A percentile compares a stretch with the other conserved stretches of the same genome.
Evolutionary conservation across 805 yeast species (phyloP).

Genomic region (Saccharomycopsis babjevae): DNA sequence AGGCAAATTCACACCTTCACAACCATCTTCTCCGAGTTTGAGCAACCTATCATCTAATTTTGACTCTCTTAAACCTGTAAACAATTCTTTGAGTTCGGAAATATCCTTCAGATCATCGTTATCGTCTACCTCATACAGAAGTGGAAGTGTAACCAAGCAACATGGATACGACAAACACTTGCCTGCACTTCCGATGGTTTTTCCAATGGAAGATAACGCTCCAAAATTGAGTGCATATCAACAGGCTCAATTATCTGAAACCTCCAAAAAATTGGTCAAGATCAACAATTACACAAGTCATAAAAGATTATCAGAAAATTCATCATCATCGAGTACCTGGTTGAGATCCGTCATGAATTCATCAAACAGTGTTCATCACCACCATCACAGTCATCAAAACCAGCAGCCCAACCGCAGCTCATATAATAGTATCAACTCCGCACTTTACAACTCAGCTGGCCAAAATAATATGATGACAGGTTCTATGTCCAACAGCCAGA

Average conservation of each 20-base stretch:
- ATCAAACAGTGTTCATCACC: background rate
- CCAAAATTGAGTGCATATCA: conserved; percentile 16
- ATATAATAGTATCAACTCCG: conserved; percentile 6
- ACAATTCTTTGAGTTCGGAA: conserved; percentile 12
- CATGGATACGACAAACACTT: background rate
- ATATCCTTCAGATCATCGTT: conserved; percentile 12
- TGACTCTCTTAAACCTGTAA: conserved; percentile 15
- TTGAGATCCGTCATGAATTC: background rate
- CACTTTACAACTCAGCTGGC: conserved; percentile 5
- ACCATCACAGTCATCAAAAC: background rate
- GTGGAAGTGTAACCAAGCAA: background rate
- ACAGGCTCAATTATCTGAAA: conserved; percentile 16
- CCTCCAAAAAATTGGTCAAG: conserved; percentile 11
- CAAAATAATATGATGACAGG: conserved; percentile 3
- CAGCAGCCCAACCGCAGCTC: conserved; percentile 1
- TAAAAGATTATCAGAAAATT: background rate
- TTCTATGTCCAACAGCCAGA: background rate
- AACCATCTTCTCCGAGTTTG: conserved; percentile 15
- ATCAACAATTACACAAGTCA: conserved; percentile 2
- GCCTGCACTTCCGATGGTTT: conserved; percentile 11
- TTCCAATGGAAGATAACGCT: conserved; percentile 8
- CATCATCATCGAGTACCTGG: conserved; percentile 1
- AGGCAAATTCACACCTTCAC: conserved; percentile 11
- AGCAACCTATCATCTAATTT: conserved; percentile 14
- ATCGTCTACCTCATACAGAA: conserved; percentile 6